phyloP scores from a whole-genome alignment of 2,329 filamentous ascomycete genomes.

The Huntiella bhutanensis region DNA sequence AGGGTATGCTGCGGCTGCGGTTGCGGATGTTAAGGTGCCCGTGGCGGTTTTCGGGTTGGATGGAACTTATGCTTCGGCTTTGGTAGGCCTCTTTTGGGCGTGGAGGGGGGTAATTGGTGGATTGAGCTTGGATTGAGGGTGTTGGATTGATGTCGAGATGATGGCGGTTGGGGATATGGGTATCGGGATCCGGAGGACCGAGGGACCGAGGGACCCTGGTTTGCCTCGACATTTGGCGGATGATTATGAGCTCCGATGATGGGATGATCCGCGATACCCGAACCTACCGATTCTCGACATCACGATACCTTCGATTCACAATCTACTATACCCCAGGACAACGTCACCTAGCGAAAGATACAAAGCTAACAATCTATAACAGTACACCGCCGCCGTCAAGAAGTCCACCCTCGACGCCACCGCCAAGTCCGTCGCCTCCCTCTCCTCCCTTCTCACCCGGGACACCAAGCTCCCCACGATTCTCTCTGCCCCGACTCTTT shows the following conservation, averaged over 20 bases:
- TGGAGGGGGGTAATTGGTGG: background rate
- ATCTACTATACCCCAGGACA: background rate
- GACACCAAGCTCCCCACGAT: constrained; percentile 65
- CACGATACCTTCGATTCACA: no score
- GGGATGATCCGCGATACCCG: background rate
- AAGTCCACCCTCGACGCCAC: constrained; percentile 67
- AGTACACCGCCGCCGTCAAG: constrained; percentile 97
- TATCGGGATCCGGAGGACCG: no score
- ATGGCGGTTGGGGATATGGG: background rate
- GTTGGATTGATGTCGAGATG: background rate
- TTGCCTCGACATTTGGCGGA: background rate
- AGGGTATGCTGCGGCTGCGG: constrained; percentile 74
- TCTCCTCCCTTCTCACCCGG: constrained; percentile 55
- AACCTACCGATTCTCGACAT: no score
- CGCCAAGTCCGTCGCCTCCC: constrained; percentile 56
- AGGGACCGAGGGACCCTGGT: background rate
- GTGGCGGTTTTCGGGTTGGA: constrained; percentile 87
- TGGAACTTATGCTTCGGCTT: constrained; percentile 93
- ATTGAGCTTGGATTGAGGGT: background rate
- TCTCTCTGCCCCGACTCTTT: constrained; percentile 65
- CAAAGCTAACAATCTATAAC: constrained; percentile 17
- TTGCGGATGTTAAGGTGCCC: constrained; percentile 61
- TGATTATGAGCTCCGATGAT: background rate
- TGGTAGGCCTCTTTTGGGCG: constrained; percentile 47
- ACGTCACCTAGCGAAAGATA: background rate